Base-by-base conservation (phyloP, 805 yeast species). In the Cyberlindnera americana region DNA sequence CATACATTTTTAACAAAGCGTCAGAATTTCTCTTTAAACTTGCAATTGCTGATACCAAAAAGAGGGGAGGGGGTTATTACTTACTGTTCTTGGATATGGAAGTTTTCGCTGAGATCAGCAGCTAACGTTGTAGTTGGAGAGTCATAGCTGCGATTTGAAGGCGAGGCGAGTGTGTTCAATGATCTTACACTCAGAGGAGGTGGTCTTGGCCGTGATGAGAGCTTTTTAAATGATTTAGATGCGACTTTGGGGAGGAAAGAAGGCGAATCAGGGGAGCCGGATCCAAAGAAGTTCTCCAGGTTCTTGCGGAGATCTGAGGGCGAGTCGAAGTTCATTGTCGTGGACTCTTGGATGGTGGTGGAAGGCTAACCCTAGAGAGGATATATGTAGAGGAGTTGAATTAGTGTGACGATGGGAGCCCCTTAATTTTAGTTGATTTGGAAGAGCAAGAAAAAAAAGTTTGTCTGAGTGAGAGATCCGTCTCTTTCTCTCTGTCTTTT, bases 121-220 rank as follows among this genome's bases (percentile, higher is more conserved):
- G 67, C 66, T 19, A 66, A 47, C 2, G 56, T 60, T 0, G 67
- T 54, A 5, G 67, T 58, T 9, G 75, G 73, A 2, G 70, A 60
- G 40, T 33, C 60, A 52, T 33, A 56, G 50, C n/a, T 59, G 40
- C 13, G 7, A 3, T 15, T 59, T 38, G 12, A 7, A 3, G 14
- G 57, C 46, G 38, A 33, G 7, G 14, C 11, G 19, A 47, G 36
- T 29, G 44, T 15, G 46, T 43, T 14, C 43, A 47, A 23, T 37
- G 39, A 30, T 48, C 43, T 21, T 31, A 22, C 15, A 33, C 33
- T 19, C 24, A 35, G 38, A 12, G 50, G 39, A 13, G 35, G 33
- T 14, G 53, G 37, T 55, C 44, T 50, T 35, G 44, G 46, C 35
- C 54, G 22, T 49, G 58, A 18, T 49, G 58, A 18, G 34, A 40